A percentile compares a stretch with the other conserved stretches of the same genome.
These are phyloP conservation scores for Starmerella powellii DNA, from an alignment of 805 yeast genomes.

Conservation along the genomic window DNA sequence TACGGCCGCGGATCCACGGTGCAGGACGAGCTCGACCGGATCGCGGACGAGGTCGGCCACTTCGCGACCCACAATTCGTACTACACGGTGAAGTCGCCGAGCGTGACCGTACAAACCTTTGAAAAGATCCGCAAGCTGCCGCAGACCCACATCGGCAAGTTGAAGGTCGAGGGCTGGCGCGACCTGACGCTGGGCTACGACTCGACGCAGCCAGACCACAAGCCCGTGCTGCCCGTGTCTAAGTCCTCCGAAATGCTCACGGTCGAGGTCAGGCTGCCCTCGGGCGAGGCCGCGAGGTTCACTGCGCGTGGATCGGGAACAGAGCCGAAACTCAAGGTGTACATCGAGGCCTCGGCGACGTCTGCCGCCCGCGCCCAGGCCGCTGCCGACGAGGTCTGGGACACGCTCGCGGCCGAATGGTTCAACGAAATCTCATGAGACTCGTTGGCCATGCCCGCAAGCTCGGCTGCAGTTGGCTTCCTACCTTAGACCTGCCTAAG, in stretches of 20 bases:
- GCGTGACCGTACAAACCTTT: constrained; percentile 45
- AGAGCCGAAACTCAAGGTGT: constrained; percentile 86
- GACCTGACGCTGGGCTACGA: constrained; percentile 79
- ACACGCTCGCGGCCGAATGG: constrained; percentile 54
- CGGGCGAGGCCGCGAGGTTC: constrained; percentile 43
- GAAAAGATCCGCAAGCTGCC: constrained; percentile 43
- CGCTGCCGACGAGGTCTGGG: constrained; percentile 60
- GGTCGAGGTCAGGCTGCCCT: constrained; percentile 32
- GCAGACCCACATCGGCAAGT: constrained; percentile 37
- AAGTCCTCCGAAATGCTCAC: constrained; percentile 79
- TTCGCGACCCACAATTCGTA: constrained; percentile 82
- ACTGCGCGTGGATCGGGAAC: constrained; percentile 94
- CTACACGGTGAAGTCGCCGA: constrained; percentile 49
- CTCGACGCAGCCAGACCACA: constrained; percentile 45
- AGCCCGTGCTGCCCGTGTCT: constrained; percentile 61
- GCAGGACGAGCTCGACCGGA: constrained; percentile 41
- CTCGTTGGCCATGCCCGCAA: not conserved
- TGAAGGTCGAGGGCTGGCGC: constrained; percentile 54
- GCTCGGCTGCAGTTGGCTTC: no score
- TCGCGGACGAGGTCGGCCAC: constrained; percentile 59
- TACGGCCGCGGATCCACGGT: constrained; percentile 27
- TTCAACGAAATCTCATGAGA: constrained; percentile 29
- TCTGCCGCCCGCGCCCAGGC: constrained; percentile 37
- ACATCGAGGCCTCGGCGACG: constrained; percentile 61
- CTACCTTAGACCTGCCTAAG: no score